These are phyloP conservation scores for Agaricus sinodeliciosus DNA, from an alignment of 768 basidiomycete genomes.

Conservation along the genomic window DNA sequence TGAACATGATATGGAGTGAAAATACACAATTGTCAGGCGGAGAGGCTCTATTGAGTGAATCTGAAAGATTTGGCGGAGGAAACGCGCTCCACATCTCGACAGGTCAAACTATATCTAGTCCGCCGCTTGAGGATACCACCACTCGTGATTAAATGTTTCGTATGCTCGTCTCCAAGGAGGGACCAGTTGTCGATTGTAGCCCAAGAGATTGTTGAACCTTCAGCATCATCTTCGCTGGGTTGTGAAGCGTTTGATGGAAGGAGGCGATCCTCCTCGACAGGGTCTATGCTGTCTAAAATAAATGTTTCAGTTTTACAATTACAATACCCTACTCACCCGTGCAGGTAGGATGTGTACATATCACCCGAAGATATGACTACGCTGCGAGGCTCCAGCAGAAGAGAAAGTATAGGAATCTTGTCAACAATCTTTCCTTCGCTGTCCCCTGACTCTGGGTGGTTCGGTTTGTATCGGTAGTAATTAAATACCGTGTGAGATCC, in stretches of 20 bases:
- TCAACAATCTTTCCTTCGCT: conserved; percentile 51
- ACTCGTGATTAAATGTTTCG: conserved; percentile 29
- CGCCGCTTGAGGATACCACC: conserved; percentile 53
- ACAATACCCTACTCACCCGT: conserved; percentile 44
- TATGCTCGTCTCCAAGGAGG: conserved; percentile 36
- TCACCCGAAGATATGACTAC: conserved; percentile 66
- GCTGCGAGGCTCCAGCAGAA: conserved; percentile 83
- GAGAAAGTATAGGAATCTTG: conserved; percentile 55
- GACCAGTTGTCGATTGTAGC: conserved; percentile 50
- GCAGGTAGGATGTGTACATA: conserved; percentile 69
- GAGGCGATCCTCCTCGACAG: conserved; percentile 42
- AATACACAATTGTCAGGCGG: not conserved
- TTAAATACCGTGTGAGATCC: conserved; percentile 80
- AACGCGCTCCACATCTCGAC: conserved; percentile 73
- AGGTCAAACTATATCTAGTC: conserved; percentile 78
- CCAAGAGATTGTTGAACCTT: not conserved
- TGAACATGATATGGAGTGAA: not conserved
- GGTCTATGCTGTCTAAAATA: conserved; percentile 46
- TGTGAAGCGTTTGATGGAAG: conserved; percentile 15
- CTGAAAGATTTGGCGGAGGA: conserved; percentile 23
- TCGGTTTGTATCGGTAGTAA: conserved; percentile 60
- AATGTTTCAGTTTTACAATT: conserved; percentile 1
- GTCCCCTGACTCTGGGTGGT: conserved; percentile 14
- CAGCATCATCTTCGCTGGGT: conserved; percentile 14
- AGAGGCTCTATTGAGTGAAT: conserved; percentile 16